Conservation (phyloP, 1,284 basidiomycete species). For the Sanguinoderma infundibulare region DNA sequence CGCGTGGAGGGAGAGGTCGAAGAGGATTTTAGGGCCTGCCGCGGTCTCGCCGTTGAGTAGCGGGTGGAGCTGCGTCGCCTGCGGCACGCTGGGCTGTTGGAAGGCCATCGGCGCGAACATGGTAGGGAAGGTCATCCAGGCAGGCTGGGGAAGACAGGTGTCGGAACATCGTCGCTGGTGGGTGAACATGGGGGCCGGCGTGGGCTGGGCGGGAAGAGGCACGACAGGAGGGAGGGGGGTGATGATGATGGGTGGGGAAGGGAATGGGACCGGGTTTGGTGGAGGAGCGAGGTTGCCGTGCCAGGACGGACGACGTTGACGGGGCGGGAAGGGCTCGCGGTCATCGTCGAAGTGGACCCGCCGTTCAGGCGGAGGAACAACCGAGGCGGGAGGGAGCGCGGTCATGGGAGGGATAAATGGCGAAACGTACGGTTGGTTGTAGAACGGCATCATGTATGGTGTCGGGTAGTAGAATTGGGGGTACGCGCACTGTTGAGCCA, state of each 20-base stretch:
- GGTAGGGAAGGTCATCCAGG: conserved; percentile 30
- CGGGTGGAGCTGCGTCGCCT: conserved; percentile 46
- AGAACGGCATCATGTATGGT: conserved; percentile 36
- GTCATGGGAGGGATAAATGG: conserved; percentile 33
- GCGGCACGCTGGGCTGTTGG: conserved; percentile 24
- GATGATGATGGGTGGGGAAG: conserved; percentile 33
- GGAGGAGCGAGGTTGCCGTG: conserved; percentile 30
- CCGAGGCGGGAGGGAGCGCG: conserved; percentile 25
- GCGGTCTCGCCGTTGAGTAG: conserved; percentile 58
- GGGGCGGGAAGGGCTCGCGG: conserved; percentile 17
- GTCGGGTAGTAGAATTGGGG: conserved; percentile 29
- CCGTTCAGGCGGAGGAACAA: conserved; percentile 24
- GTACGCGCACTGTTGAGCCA: conserved; percentile 30
- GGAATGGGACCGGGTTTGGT: conserved; percentile 32
- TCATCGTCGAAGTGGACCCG: conserved; percentile 34
- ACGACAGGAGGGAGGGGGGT: conserved; percentile 30
- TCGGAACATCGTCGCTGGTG: conserved; percentile 37
- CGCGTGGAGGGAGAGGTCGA: conserved; percentile 55
- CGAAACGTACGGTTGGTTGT: conserved; percentile 30
- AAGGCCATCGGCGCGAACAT: conserved; percentile 28
- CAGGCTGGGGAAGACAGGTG: conserved; percentile 28
- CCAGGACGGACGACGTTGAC: conserved; percentile 36
- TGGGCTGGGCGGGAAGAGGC: conserved; percentile 19
- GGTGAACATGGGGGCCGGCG: conserved; percentile 16
- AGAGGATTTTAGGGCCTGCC: conserved; percentile 43